Evolutionary conservation across 1,284 basidiomycete genomes (phyloP).

Genomic region (Rhodofomes roseus): DNA sequence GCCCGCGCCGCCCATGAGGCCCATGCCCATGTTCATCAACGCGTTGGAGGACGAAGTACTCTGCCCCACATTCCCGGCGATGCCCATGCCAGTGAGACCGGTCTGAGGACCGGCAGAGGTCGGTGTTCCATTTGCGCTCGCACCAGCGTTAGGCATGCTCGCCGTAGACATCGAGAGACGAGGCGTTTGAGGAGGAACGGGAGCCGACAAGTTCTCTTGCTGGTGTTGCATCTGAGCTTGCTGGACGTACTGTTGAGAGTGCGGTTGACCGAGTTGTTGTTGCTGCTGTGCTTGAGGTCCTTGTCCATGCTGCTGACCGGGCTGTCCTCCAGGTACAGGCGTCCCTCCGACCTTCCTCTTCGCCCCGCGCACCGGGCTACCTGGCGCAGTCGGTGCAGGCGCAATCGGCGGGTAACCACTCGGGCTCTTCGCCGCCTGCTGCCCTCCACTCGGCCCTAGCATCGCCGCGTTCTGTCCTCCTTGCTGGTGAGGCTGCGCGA

Average conservation of each 20-base stretch:
- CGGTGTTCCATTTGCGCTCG: not conserved
- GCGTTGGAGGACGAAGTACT: constrained; percentile 2
- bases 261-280: not conserved
- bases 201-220: not conserved
- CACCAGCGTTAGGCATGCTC: not conserved
- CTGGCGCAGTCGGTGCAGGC: constrained; percentile 19
- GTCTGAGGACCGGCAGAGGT: constrained; percentile 9
- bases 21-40: constrained; percentile 11
- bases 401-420: constrained; percentile 24
- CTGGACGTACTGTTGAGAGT: too few species aligned
- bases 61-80: constrained; percentile 18
- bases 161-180: constrained; percentile 3
- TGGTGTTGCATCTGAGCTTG: not conserved
- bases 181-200: constrained; percentile 12
- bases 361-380: constrained; percentile 20
- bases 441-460: constrained; percentile 6
- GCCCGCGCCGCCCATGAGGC: constrained; percentile 15
- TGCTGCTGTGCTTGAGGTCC: not conserved
- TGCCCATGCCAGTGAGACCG: constrained; percentile 16
- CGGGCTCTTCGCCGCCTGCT: constrained; percentile 11
- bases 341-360: constrained; percentile 24
- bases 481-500: constrained; percentile 20
- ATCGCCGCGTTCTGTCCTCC: constrained; percentile 15
- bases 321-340: constrained; percentile 10
- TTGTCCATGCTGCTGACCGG: not conserved